Conservation (phyloP, 2,329 filamentous ascomycete genomes). For the Lomentospora prolificans region DNA sequence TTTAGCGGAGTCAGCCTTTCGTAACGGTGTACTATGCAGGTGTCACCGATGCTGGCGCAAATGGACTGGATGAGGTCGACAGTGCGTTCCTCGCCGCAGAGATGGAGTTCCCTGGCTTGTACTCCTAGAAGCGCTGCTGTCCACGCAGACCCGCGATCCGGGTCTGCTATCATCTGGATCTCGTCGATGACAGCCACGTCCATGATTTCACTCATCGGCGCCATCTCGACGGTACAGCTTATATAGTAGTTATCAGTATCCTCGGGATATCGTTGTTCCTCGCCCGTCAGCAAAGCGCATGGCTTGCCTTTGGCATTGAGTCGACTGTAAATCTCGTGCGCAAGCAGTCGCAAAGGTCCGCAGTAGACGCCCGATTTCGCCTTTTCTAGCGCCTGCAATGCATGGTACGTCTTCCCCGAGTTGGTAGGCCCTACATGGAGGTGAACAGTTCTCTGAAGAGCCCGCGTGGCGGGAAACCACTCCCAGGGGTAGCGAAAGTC, state of each 20-base stretch:
- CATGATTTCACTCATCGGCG: slow-evolving; percentile 42
- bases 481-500: slow-evolving; percentile 83
- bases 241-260: slow-evolving; percentile 49
- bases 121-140: slow-evolving; percentile 82
- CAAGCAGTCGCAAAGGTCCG: slow-evolving; percentile 77
- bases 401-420: slow-evolving; percentile 95
- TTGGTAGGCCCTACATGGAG: slow-evolving; percentile 95
- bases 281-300: slow-evolving; percentile 80
- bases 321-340: slow-evolving; percentile 89
- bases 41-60: slow-evolving; percentile 71
- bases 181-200: slow-evolving; percentile 97
- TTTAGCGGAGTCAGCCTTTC: slow-evolving; percentile 70
- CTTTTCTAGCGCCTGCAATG: slow-evolving; percentile 71
- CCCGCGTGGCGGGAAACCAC: slow-evolving; percentile 81
- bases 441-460: slow-evolving; percentile 73
- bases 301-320: slow-evolving; percentile 66
- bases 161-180: slow-evolving; percentile 89
- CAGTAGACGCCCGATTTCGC: slow-evolving; percentile 76
- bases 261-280: slow-evolving; percentile 67
- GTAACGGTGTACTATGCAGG: slow-evolving; percentile 73
- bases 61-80: slow-evolving; percentile 70
- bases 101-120: slow-evolving; percentile 78
- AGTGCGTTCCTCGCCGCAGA: slow-evolving; percentile 82
- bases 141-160: slow-evolving; percentile 84
- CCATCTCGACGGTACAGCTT: slow-evolving; percentile 93